These are phyloP conservation scores for Penicillium canariense DNA, from an alignment of 495 filamentous ascomycete species.

Conservation along the genomic window DNA sequence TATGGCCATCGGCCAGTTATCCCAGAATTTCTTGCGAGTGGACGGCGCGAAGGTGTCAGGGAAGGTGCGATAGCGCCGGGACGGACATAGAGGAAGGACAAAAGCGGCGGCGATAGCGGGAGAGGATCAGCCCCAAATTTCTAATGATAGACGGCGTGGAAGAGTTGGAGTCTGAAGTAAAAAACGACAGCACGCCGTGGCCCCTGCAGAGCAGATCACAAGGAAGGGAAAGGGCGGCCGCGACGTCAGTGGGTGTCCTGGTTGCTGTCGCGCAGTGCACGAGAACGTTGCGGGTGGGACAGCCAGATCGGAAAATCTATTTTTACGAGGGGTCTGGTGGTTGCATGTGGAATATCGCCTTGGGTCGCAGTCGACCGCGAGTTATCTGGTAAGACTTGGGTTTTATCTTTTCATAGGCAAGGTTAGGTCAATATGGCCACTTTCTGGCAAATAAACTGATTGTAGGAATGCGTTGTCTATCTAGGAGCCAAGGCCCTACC, in stretches of 20 bases:
- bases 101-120: constrained; percentile 9
- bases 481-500: no score
- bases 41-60: background rate
- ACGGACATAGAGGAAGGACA: constrained; percentile 18
- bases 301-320: constrained; percentile 13
- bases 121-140: background rate
- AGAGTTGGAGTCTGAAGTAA: background rate
- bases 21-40: background rate
- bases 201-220: constrained; percentile 3
- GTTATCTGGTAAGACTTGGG: no score
- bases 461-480: no score
- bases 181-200: background rate
- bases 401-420: no score
- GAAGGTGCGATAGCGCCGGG: constrained; percentile 5
- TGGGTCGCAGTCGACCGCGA: no score
- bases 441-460: no score
- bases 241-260: background rate
- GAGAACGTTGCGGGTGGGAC: constrained; percentile 6
- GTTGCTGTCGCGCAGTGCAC: background rate
- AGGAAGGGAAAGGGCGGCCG: background rate
- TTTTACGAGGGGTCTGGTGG: constrained; percentile 7
- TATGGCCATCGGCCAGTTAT: constrained; percentile 23
- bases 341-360: no score
- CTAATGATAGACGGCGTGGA: background rate
- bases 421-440: no score